Evolutionary conservation across 2,329 filamentous ascomycete genomes (phyloP).

Genomic region (Xylariaceae sp.): DNA sequence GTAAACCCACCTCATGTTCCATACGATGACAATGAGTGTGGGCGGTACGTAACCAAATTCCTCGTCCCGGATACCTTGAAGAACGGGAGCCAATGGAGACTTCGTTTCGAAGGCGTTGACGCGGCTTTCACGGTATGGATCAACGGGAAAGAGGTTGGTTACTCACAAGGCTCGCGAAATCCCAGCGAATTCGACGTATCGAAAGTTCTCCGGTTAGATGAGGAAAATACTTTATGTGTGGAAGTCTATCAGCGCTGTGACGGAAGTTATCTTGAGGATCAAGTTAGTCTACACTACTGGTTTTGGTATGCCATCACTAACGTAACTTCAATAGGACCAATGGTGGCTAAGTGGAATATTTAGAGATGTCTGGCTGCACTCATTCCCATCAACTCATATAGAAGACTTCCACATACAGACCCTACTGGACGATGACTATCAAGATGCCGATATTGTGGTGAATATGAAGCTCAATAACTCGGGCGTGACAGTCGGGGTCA

Average conservation of each 20-base stretch:
- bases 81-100: constrained; percentile 54
- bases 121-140: constrained; percentile 70
- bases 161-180: constrained; percentile 70
- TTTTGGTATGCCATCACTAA: background rate
- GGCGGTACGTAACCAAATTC: constrained; percentile 61
- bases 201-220: constrained; percentile 40
- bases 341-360: constrained; percentile 70
- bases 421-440: constrained; percentile 52
- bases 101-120: constrained; percentile 74
- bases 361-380: constrained; percentile 64
- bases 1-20: constrained; percentile 65
- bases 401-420: constrained; percentile 58
- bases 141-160: constrained; percentile 66
- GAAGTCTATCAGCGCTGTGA: constrained; percentile 72
- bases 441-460: constrained; percentile 50
- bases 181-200: constrained; percentile 73
- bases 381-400: constrained; percentile 54
- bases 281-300: constrained; percentile 29
- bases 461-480: constrained; percentile 43
- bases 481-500: constrained; percentile 29
- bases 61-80: constrained; percentile 44
- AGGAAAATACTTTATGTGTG: constrained; percentile 59
- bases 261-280: constrained; percentile 70
- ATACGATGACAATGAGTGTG: constrained; percentile 62
- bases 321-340: constrained; percentile 48